Evolutionary conservation across 2,329 filamentous ascomycete genomes (phyloP).

Genomic region (Plectosphaerella sp.): DNA sequence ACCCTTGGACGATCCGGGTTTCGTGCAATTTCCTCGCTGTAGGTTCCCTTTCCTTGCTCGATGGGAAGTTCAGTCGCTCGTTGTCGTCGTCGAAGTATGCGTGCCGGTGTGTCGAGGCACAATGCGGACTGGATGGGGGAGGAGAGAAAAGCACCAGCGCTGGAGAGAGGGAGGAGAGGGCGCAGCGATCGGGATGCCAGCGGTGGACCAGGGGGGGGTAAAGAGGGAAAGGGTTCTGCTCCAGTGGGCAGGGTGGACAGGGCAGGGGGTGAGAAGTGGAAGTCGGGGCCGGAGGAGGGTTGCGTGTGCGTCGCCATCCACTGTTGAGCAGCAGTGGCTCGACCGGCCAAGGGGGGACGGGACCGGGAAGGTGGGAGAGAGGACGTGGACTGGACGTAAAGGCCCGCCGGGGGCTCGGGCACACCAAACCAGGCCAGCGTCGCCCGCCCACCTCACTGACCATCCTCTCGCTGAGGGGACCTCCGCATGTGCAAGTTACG

Average conservation of each 20-base stretch:
- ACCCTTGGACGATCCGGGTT: no score
- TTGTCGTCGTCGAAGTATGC: background rate
- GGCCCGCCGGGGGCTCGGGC: background rate
- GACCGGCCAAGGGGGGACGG: constrained; percentile 1
- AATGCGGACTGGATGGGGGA: background rate
- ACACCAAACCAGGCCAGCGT: background rate
- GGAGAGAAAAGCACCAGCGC: background rate
- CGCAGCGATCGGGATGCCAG: background rate
- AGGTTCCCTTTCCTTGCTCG: no score
- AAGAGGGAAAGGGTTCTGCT: background rate
- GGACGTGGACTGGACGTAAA: background rate
- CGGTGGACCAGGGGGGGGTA: background rate
- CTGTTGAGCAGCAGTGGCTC: background rate
- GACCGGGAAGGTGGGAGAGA: background rate
- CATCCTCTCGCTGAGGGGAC: constrained; percentile 5
- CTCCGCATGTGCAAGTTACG: constrained; percentile 19
- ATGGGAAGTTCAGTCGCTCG: no score
- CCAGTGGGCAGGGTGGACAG: background rate
- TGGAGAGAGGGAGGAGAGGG: background rate
- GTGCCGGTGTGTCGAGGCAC: background rate
- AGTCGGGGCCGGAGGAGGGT: constrained; percentile 1
- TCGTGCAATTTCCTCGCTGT: no score
- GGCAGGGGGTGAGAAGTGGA: constrained; percentile 2
- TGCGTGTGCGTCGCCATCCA: background rate
- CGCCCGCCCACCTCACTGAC: background rate